phyloP scores from a whole-genome alignment of 2,329 filamentous ascomycete species.

The Pseudonectria buxi region DNA sequence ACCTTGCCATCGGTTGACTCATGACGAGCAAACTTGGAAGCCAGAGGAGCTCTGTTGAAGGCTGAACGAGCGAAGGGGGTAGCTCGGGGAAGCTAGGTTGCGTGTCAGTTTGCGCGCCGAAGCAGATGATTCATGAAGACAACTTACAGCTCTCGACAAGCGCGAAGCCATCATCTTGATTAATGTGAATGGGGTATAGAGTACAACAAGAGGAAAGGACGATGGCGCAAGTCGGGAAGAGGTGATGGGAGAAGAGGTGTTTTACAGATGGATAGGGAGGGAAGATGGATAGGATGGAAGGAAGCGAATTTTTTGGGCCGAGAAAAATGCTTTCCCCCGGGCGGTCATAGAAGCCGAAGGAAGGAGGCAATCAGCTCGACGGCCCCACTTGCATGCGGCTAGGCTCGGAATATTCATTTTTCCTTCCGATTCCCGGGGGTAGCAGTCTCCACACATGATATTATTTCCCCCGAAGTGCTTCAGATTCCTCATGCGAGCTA shows the following conservation, averaged over 20 bases:
- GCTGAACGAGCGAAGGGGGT: conserved; percentile 60
- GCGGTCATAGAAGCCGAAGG: conserved; percentile 37
- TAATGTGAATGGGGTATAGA: conserved; percentile 29
- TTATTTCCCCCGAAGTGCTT: background rate
- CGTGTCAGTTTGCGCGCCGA: conserved; percentile 10
- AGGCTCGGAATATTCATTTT: conserved; percentile 25
- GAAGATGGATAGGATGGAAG: conserved; percentile 21
- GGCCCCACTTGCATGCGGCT: conserved; percentile 20
- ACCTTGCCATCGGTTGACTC: conserved; percentile 72
- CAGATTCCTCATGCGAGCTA: background rate
- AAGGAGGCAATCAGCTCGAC: conserved; percentile 30
- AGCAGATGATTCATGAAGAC: conserved; percentile 4
- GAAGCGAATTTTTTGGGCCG: conserved; percentile 31
- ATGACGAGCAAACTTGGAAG: conserved; percentile 69
- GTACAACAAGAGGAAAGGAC: conserved; percentile 27
- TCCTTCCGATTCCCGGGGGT: conserved; percentile 8
- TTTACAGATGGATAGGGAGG: conserved; percentile 19
- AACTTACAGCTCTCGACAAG: conserved; percentile 68
- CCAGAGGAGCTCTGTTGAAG: conserved; percentile 62
- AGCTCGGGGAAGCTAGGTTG: conserved; percentile 67
- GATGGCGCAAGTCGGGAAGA: conserved; percentile 28
- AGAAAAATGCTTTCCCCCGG: conserved; percentile 26
- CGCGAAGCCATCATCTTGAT: conserved; percentile 65
- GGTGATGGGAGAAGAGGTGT: conserved; percentile 21
- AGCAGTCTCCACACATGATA: background rate